phyloP scores from a whole-genome alignment of 2,329 filamentous ascomycete species.

The Cyanodermella asteris region DNA sequence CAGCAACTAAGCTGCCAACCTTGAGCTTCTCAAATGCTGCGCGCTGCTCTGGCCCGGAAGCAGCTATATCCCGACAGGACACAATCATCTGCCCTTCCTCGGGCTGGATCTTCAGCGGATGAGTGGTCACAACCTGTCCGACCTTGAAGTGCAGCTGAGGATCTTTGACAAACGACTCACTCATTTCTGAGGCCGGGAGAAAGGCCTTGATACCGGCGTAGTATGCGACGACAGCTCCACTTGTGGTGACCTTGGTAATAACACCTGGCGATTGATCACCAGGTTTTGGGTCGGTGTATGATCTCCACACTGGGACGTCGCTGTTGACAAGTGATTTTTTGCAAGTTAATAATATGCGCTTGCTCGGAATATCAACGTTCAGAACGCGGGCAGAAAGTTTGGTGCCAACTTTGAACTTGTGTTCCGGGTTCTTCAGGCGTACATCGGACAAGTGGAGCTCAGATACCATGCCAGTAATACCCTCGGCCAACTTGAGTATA shows the following conservation, averaged over 20 bases:
- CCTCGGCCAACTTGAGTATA: constrained; percentile 64
- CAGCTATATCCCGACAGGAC: constrained; percentile 75
- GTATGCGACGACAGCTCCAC: constrained; percentile 79
- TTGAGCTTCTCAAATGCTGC: constrained; percentile 49
- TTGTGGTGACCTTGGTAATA: constrained; percentile 55
- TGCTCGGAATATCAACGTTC: constrained; percentile 46
- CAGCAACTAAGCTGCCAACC: constrained; percentile 53
- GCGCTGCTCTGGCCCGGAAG: constrained; percentile 56
- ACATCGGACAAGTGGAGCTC: constrained; percentile 79
- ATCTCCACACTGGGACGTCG: constrained; percentile 55
- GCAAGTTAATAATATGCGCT: constrained; percentile 64
- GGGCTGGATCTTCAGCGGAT: constrained; percentile 60
- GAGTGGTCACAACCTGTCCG: constrained; percentile 80
- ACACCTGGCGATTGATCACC: constrained; percentile 70
- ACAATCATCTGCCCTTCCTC: constrained; percentile 54
- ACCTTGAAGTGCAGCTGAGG: constrained; percentile 71
- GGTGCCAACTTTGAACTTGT: constrained; percentile 78
- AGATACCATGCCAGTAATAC: constrained; percentile 71
- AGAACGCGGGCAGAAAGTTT: constrained; percentile 70
- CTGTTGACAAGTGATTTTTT: constrained; percentile 92
- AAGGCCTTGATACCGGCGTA: constrained; percentile 70
- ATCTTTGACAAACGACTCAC: constrained; percentile 82
- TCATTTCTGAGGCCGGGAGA: constrained; percentile 90
- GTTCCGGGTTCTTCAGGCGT: constrained; percentile 74
- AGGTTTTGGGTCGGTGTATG: constrained; percentile 49